phyloP scores from a whole-genome alignment of 768 basidiomycete genomes.

The Kwoniella shandongensis region DNA sequence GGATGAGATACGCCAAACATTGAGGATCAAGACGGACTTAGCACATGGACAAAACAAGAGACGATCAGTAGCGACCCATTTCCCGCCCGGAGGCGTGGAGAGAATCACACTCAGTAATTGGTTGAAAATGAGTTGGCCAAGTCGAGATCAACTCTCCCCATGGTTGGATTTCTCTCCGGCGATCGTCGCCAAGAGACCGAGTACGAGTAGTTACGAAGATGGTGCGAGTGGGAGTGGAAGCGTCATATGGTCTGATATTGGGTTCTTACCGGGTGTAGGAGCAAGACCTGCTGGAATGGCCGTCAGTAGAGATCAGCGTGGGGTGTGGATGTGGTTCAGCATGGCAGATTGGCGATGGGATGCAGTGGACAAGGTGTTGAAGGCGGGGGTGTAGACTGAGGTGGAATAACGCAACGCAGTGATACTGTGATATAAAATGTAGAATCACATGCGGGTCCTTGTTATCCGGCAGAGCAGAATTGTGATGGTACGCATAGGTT shows the following conservation, averaged over 20 bases:
- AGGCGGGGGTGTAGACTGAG: background rate
- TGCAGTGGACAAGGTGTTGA: background rate
- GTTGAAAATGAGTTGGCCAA: constrained; percentile 11
- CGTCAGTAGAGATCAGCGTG: background rate
- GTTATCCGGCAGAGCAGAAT: no score
- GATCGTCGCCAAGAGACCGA: no score
- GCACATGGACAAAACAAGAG: background rate
- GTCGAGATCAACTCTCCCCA: background rate
- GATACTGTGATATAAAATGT: no score
- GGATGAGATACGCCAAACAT: background rate
- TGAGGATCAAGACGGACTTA: constrained; percentile 1
- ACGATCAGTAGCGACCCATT: constrained; percentile 4
- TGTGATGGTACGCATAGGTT: no score
- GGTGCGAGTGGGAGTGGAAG: background rate
- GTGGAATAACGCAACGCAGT: no score
- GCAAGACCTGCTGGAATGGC: background rate
- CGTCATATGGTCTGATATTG: constrained; percentile 3
- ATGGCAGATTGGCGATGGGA: constrained; percentile 4
- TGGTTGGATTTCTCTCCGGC: constrained; percentile 11
- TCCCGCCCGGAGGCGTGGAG: background rate
- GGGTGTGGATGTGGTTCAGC: constrained; percentile 11
- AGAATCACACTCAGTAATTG: constrained; percentile 9
- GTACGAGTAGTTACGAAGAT: no score
- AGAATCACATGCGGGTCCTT: no score
- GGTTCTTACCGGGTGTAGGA: background rate